Conservation (phyloP, 495 filamentous ascomycete species). For the Xylaria grammica region DNA sequence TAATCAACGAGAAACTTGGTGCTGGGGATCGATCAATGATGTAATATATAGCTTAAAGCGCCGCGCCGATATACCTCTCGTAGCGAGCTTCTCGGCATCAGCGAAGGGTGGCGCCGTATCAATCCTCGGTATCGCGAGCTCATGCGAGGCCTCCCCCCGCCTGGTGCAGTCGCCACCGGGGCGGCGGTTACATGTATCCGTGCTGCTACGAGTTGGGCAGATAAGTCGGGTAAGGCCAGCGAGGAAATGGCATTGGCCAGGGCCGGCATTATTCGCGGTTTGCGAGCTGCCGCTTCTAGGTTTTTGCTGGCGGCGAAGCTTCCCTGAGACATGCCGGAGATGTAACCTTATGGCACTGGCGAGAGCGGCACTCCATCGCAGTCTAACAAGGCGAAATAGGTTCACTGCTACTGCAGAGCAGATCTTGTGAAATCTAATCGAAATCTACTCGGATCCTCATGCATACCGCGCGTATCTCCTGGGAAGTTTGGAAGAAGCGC, state of each 20-base stretch:
- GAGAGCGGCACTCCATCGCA: neutral
- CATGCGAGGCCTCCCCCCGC: neutral
- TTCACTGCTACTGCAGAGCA: slow-evolving; percentile 3
- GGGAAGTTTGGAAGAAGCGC: too few species aligned
- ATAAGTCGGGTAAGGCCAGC: neutral
- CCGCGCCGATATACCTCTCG: neutral
- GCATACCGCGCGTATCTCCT: neutral
- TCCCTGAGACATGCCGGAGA: slow-evolving; percentile 1
- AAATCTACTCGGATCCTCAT: neutral
- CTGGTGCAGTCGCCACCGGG: neutral
- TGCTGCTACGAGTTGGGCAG: neutral
- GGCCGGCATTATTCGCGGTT: neutral
- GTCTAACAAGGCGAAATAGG: slow-evolving; percentile 1
- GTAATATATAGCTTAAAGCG: neutral
- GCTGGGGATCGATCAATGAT: neutral
- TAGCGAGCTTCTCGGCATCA: neutral
- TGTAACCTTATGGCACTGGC: slow-evolving; percentile 9
- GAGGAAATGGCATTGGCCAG: neutral
- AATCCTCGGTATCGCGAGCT: neutral
- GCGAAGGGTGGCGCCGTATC: neutral
- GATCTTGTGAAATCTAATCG: neutral
- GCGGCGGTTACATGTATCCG: slow-evolving; percentile 1
- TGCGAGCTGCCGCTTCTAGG: slow-evolving; percentile 7
- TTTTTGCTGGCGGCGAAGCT: slow-evolving; percentile 5
- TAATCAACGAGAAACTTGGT: neutral